Percentiles rank a stretch among this genome's conserved stretches.
Evolutionary conservation across 345 rosid species (phyloP).

Genomic region (Trapa bicornis): DNA sequence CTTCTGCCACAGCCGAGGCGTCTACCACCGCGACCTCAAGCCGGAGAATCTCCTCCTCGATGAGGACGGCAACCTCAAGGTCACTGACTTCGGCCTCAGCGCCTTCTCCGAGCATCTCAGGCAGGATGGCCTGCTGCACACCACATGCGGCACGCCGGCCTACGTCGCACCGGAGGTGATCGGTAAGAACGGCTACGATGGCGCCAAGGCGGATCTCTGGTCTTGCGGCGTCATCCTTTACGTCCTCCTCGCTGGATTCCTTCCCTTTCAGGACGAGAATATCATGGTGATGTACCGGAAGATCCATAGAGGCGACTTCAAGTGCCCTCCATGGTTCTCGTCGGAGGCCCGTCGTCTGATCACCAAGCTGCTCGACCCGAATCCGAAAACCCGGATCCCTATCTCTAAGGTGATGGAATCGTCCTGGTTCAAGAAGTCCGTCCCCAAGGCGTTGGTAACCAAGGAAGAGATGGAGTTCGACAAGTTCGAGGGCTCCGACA

Average conservation of each 20-base stretch:
- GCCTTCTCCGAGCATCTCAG: constrained; percentile 72
- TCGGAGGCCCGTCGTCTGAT: constrained; percentile 35
- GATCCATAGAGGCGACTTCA: constrained; percentile 17
- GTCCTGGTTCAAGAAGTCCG: constrained; percentile 57
- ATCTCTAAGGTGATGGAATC: constrained; percentile 53
- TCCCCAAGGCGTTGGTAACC: constrained; percentile 19
- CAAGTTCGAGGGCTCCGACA: constrained; percentile 9
- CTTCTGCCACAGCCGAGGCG: constrained; percentile 94
- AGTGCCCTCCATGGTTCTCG: constrained; percentile 22
- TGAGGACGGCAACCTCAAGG: constrained; percentile 65
- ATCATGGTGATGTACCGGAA: constrained; percentile 20
- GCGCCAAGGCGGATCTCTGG: constrained; percentile 20
- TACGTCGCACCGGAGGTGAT: constrained; percentile 62
- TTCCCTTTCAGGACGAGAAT: constrained; percentile 23
- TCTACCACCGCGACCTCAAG: constrained; percentile 77
- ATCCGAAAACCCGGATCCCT: constrained; percentile 43
- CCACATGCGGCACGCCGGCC: constrained; percentile 88
- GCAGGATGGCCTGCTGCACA: constrained; percentile 71
- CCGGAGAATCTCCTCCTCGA: constrained; percentile 76
- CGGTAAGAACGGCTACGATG: constrained; percentile 19
- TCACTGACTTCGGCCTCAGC: constrained; percentile 78
- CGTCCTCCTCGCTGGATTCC: constrained; percentile 25
- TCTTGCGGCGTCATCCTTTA: constrained; percentile 26
- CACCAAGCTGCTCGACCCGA: constrained; percentile 79
- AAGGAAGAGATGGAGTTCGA: constrained; percentile 18